Conservation (phyloP, 768 basidiomycete genomes). For the Suillus americanus region DNA sequence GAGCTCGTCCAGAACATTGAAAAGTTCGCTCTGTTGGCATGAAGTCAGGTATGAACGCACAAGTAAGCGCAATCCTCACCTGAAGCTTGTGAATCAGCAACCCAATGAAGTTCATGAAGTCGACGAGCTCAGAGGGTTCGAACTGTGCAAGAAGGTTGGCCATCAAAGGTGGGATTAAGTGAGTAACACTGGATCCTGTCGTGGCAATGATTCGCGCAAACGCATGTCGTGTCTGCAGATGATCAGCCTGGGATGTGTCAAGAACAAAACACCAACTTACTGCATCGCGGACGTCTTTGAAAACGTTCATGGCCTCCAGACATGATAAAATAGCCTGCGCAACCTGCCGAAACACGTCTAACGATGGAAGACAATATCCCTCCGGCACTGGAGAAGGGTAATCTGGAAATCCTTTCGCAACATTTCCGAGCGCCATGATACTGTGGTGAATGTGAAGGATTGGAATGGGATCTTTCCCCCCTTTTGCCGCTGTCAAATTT, state of each 20-base stretch:
- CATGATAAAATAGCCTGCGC: slow-evolving; percentile 87
- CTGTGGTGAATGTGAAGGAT: slow-evolving; percentile 89
- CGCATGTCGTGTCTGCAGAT: slow-evolving; percentile 78
- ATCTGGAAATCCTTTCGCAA: slow-evolving; percentile 96
- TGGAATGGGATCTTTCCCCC: slow-evolving; percentile 66
- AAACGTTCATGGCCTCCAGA: slow-evolving; percentile 83
- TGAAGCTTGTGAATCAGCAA: slow-evolving; percentile 89
- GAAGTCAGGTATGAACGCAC: slow-evolving; percentile 2
- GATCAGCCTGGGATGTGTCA: slow-evolving; percentile 10
- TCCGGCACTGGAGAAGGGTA: slow-evolving; percentile 69
- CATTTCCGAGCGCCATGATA: slow-evolving; percentile 91
- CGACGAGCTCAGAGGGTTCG: slow-evolving; percentile 88
- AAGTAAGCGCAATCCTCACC: slow-evolving; percentile 41
- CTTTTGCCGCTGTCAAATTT: slow-evolving; percentile 52
- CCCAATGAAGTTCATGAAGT: slow-evolving; percentile 95
- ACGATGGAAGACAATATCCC: slow-evolving; percentile 66
- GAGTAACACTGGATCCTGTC: slow-evolving; percentile 82
- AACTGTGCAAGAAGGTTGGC: slow-evolving; percentile 87
- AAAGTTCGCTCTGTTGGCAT: slow-evolving; percentile 68
- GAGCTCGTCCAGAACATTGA: slow-evolving; percentile 86
- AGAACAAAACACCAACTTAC: slow-evolving; percentile 45
- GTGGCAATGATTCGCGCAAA: slow-evolving; percentile 92
- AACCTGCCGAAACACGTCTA: slow-evolving; percentile 80
- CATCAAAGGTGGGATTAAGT: slow-evolving; percentile 88
- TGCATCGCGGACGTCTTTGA: slow-evolving; percentile 88